Conservation (phyloP, 2,329 filamentous ascomycete species). For the Torrubiellomyces zombiae region DNA sequence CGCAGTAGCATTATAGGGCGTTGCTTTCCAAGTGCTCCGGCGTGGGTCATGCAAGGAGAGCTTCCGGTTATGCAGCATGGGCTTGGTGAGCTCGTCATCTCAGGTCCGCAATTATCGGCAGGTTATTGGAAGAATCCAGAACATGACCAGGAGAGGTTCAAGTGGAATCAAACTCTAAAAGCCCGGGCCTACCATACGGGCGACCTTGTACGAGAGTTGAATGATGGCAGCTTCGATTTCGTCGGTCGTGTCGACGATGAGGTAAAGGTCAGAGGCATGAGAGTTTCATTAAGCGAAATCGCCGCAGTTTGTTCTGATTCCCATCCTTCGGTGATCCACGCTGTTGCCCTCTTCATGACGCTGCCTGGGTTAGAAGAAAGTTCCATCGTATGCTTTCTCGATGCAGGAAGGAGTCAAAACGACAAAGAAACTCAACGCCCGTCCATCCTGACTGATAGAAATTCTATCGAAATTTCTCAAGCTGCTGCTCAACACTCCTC, state of each 20-base stretch:
- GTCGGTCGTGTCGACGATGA: conserved; percentile 8
- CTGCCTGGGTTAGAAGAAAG: neutral
- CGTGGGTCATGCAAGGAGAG: conserved; percentile 4
- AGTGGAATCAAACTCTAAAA: conserved; percentile 7
- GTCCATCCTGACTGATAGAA: neutral
- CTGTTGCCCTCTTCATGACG: neutral
- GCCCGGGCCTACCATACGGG: conserved; percentile 16
- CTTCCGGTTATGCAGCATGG: conserved; percentile 37
- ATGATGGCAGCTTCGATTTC: conserved; percentile 9
- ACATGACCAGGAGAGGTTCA: too few relatives aligned
- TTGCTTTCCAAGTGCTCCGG: conserved; percentile 8
- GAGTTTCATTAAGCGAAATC: conserved; percentile 12
- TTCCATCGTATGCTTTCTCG: conserved; percentile 1
- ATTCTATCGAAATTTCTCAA: neutral
- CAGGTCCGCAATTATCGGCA: conserved; percentile 29
- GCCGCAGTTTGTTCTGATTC: conserved; percentile 6
- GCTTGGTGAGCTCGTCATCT: conserved; percentile 44
- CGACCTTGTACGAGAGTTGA: conserved; percentile 14
- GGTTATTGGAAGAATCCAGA: conserved; percentile 7
- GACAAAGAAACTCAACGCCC: neutral
- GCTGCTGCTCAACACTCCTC: neutral
- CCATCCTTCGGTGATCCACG: neutral
- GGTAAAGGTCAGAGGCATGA: conserved; percentile 10
- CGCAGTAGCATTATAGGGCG: conserved; percentile 11
- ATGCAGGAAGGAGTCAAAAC: neutral